Conservation (phyloP, 2,329 filamentous ascomycete species). For the Xylariales sp. region DNA sequence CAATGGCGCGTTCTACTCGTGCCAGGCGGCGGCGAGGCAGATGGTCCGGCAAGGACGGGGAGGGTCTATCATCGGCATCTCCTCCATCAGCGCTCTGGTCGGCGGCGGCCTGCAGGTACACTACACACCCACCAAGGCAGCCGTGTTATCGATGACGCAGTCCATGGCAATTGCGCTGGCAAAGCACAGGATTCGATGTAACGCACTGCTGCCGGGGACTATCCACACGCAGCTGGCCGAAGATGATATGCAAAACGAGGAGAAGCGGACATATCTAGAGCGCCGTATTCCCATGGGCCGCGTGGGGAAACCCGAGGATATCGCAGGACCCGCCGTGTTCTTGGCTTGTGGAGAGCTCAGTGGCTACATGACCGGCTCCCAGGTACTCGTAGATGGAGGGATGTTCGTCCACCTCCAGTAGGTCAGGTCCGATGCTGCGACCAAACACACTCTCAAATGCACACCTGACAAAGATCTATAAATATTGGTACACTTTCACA, state of each 20-base stretch:
- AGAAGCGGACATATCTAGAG: conserved; percentile 75
- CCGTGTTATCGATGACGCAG: conserved; percentile 77
- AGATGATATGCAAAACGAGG: conserved; percentile 68
- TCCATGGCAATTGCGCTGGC: conserved; percentile 76
- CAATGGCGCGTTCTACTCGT: conserved; percentile 79
- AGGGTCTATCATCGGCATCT: conserved; percentile 75
- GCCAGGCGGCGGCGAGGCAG: conserved; percentile 79
- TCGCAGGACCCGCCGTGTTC: conserved; percentile 83
- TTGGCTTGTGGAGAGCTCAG: conserved; percentile 75
- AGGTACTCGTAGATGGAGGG: conserved; percentile 82
- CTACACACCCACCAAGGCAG: conserved; percentile 87
- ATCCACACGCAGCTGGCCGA: conserved; percentile 83
- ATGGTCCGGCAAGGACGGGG: conserved; percentile 70
- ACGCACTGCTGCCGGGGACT: conserved; percentile 78
- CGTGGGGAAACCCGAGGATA: conserved; percentile 66
- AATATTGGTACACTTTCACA: too few relatives aligned
- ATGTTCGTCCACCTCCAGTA: conserved; percentile 85
- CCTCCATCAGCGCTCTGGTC: conserved; percentile 69
- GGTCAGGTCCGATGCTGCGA: too few relatives aligned
- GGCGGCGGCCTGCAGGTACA: conserved; percentile 77
- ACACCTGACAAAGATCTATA: too few relatives aligned
- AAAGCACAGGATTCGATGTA: conserved; percentile 72
- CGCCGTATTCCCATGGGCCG: conserved; percentile 73
- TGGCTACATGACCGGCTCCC: conserved; percentile 76
- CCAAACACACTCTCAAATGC: too few relatives aligned